Evolutionary conservation across 805 yeast genomes (phyloP).

Genomic region (Cyberlindnera japonica): DNA sequence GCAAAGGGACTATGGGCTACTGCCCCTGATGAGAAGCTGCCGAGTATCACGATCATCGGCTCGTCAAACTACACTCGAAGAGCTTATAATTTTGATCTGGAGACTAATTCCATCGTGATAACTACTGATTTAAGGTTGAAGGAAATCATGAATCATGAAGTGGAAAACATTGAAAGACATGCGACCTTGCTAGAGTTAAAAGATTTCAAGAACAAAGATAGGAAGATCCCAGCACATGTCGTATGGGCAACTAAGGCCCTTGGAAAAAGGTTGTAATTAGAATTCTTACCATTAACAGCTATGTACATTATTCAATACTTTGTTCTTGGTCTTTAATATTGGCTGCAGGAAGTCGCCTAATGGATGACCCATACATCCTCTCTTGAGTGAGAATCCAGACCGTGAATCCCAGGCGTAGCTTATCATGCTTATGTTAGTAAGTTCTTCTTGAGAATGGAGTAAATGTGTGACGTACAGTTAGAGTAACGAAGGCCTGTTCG

Average conservation of each 20-base stretch:
- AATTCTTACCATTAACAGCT: not conserved
- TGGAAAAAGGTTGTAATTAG: slow-evolving; percentile 47
- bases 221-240: slow-evolving; percentile 61
- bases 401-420: not conserved
- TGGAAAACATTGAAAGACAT: slow-evolving; percentile 52
- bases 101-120: slow-evolving; percentile 76
- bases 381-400: not conserved
- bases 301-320: not conserved
- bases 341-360: not conserved
- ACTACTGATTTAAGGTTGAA: slow-evolving; percentile 65
- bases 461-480: not conserved
- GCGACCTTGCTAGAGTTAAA: slow-evolving; percentile 50
- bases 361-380: not conserved
- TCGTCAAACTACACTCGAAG: slow-evolving; percentile 91
- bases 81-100: slow-evolving; percentile 84
- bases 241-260: slow-evolving; percentile 61
- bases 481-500: slow-evolving; percentile 1
- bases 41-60: slow-evolving; percentile 80
- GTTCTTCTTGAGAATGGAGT: not conserved
- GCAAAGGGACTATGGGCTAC: slow-evolving; percentile 93
- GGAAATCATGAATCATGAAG: slow-evolving; percentile 54
- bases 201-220: slow-evolving; percentile 62
- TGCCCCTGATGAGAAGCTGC: slow-evolving; percentile 51
- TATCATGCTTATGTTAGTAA: not conserved
- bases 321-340: not conserved